Evolutionary conservation across 768 basidiomycete species (phyloP), one percentile per base, ranked within the genome.

Genomic region (Aureoboletus auriporus): DNA sequence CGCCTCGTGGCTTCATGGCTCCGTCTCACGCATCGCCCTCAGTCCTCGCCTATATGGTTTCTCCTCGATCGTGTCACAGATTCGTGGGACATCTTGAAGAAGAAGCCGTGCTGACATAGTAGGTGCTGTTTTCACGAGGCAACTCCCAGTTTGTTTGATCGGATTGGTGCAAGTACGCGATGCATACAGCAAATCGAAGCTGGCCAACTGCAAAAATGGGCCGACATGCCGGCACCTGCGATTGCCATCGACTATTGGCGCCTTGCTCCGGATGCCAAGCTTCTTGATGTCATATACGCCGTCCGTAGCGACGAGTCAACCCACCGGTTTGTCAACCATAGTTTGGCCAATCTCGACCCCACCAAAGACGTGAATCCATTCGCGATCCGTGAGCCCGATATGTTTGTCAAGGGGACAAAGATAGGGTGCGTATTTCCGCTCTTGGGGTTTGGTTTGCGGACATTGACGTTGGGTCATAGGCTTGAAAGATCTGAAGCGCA

Each of bases 211-310:
- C 91, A 92, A 1, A 82, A 85, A 62, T 94, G 92, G 90, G 72
- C 75, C 28, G 72, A 86, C 60, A 68, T 75, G 59, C 78, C 86
- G 33, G 89, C 93, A 6, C 94, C 93, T 0, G 74, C 80, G 59
- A 95, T 97, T 63, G 88, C 94, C 8, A 93, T 90, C 53, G 93
- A 97, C 63, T 97, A 97, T 69, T 98, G 95, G 92, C 81, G 93
- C 20, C 75, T 95, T 29, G 62, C 66, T 3, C 69, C 78, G 3
- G 65, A 86, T 57, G 88, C 92, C 0, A 93, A 79, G 58, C 70
- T 98, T 50, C 72, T 91, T 16, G 95, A 97, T 58, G 86, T 95
- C 40, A 76, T 97, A 42, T 90, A 90, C 60, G 93, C 92, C 30
- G 89, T 97, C 30, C 79, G 94, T 58, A 91, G 89, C 13, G 94